phyloP scores from a whole-genome alignment of 2,329 filamentous ascomycete species.

The Calonectria pseudoreteaudii region DNA sequence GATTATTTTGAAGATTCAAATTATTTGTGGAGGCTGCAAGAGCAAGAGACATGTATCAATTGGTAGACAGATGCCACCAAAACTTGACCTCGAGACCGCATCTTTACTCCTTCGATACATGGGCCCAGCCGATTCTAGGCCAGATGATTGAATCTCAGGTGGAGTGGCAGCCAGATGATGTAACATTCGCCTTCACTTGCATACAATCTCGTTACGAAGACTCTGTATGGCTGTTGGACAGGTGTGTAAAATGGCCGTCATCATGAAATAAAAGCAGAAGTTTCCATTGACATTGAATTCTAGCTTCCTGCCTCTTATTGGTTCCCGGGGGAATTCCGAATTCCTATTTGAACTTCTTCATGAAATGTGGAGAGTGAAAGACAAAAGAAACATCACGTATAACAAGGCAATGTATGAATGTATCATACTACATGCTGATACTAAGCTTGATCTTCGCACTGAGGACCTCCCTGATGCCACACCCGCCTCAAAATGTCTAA shows the following conservation, averaged over 20 bases:
- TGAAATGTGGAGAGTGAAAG: background rate
- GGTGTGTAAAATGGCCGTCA: background rate
- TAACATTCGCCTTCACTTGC: background rate
- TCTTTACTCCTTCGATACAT: conserved; percentile 15
- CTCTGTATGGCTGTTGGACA: conserved; percentile 11
- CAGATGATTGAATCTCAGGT: conserved; percentile 15
- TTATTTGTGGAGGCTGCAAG: background rate
- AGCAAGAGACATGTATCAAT: background rate
- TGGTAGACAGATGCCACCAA: background rate
- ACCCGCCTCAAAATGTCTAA: background rate
- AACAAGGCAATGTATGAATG: background rate
- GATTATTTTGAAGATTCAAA: background rate
- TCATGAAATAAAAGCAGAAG: background rate
- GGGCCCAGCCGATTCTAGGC: background rate
- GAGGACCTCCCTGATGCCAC: background rate
- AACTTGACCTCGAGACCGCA: background rate
- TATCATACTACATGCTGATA: background rate
- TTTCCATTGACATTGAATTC: background rate
- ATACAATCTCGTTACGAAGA: background rate
- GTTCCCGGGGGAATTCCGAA: background rate
- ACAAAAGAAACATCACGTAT: background rate
- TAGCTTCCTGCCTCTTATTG: conserved; percentile 15
- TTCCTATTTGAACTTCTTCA: conserved; percentile 11
- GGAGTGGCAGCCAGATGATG: background rate
- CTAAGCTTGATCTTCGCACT: conserved; percentile 15